These are phyloP conservation scores for Penicillium verrucosum DNA, from an alignment of 2,329 filamentous ascomycete genomes.

Conservation along the genomic window DNA sequence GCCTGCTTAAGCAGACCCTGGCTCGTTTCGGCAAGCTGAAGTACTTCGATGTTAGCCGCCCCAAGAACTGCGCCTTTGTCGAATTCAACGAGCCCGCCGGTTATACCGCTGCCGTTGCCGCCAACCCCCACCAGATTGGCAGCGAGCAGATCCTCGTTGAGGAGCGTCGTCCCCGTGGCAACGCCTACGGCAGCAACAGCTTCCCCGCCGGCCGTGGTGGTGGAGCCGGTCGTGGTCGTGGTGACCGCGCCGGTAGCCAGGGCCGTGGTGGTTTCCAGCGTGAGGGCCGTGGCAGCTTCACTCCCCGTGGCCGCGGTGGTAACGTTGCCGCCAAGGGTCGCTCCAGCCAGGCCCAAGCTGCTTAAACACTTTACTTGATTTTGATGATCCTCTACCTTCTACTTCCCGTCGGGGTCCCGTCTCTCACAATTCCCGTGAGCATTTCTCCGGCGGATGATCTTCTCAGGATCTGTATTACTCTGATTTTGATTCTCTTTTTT, in stretches of 20 bases:
- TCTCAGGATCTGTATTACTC: conserved; percentile 40
- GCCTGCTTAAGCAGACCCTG: conserved; percentile 68
- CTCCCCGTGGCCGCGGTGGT: conserved; percentile 62
- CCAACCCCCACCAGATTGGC: conserved; percentile 82
- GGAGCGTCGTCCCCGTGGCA: conserved; percentile 76
- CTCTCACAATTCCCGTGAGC: conserved; percentile 2
- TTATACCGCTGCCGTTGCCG: conserved; percentile 76
- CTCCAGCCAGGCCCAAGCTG: conserved; percentile 45
- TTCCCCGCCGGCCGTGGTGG: conserved; percentile 61
- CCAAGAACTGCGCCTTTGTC: conserved; percentile 96
- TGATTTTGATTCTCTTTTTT: conserved; percentile 24
- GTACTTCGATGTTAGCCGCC: conserved; percentile 63
- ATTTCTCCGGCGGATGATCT: conserved; percentile 18
- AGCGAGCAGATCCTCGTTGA: conserved; percentile 82
- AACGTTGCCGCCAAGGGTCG: conserved; percentile 50
- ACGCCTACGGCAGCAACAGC: conserved; percentile 66
- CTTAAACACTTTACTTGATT: conserved; percentile 29
- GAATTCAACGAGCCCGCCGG: conserved; percentile 80
- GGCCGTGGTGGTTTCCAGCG: conserved; percentile 65
- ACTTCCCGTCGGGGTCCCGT: conserved; percentile 3
- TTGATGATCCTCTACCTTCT: conserved; percentile 10
- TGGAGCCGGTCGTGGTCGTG: conserved; percentile 63
- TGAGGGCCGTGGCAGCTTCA: conserved; percentile 65
- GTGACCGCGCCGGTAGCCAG: conserved; percentile 64
- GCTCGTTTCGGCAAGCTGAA: conserved; percentile 64